Evolutionary conservation across 345 rosid species (phyloP), one percentile per base, ranked within the genome.

Genomic region (Gynandropsis gynandra): DNA sequence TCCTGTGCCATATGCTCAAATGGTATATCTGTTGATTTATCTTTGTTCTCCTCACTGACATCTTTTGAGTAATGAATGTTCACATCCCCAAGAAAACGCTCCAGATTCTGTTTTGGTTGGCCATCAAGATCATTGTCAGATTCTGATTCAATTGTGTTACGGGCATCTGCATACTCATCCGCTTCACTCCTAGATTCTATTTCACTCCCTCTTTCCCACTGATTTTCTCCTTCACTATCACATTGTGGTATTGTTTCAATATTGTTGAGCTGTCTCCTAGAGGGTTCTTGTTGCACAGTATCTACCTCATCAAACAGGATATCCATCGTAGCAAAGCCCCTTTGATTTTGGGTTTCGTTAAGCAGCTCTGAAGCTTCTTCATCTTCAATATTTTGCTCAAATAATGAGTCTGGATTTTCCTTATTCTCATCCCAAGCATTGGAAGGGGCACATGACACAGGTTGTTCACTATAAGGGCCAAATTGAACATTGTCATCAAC

Each of bases 61-160:
- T 58, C 64, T 59, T 66, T 59, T 10, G 70, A 58, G 16, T 61
- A 58, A 42, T 66, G 49, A 46, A 59, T 65, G 52, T 63, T 65
- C 47, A 59, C 34, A 40, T 65, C 64, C 37, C 70, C 59, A 59
- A 59, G 58, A 47, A 58, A 65, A 45, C 58, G 65, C 56, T 59
- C 70, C 39, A 47, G 18, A 15, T 16, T 70, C 35, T 44, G 63
- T 53, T 35, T 56, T 32, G 48, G 52, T 35, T 13, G 68, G 61
- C 54, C 64, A 36, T 61, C 66, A 38, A 54, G 54, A 41, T 76
- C 79, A 50, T 21, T 35, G 53, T 45, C 61, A 24, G 83, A 87
- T 77, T 84, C 98, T 10, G 98, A 80, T 41, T 90, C 96, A 36
- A 90, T 80, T 15, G 87, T 84, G 69, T 90, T 87, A 54, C 86